Conservation (phyloP, 352 stramenopile genomes). For the Phytophthora vignae region DNA sequence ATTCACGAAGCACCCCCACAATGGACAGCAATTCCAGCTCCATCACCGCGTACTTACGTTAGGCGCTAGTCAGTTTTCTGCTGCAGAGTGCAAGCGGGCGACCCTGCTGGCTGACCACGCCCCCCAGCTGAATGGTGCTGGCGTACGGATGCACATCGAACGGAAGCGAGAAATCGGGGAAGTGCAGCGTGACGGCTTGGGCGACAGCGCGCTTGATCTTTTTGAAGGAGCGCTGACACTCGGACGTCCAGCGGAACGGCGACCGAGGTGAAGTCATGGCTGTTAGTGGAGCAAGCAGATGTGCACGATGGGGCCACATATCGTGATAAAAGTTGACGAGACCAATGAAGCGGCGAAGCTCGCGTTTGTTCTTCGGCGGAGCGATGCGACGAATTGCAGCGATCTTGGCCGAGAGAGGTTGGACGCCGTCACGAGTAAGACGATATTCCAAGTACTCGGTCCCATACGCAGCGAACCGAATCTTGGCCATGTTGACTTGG, state of each 20-base stretch:
- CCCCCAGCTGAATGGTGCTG: background rate
- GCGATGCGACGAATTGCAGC: background rate
- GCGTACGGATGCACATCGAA: background rate
- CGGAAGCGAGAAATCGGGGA: background rate
- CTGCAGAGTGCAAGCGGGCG: background rate
- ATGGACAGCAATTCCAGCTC: background rate
- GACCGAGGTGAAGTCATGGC: background rate
- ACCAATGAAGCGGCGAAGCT: background rate
- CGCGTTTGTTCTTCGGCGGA: background rate
- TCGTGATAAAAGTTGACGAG: background rate
- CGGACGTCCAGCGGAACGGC: background rate
- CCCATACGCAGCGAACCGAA: background rate
- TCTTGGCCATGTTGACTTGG: background rate
- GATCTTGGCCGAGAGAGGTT: background rate
- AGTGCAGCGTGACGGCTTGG: background rate
- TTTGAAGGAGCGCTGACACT: background rate
- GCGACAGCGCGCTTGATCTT: background rate
- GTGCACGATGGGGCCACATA: background rate
- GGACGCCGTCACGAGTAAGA: background rate
- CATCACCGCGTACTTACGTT: background rate
- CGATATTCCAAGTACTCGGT: background rate
- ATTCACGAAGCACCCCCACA: background rate
- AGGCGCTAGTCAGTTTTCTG: background rate
- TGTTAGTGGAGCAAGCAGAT: no score
- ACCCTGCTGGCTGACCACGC: background rate